Percentiles rank a stretch among this genome's conserved stretches.
Evolutionary conservation across 257 asterid species (phyloP).

Genomic region (Ehretia macrophylla): DNA sequence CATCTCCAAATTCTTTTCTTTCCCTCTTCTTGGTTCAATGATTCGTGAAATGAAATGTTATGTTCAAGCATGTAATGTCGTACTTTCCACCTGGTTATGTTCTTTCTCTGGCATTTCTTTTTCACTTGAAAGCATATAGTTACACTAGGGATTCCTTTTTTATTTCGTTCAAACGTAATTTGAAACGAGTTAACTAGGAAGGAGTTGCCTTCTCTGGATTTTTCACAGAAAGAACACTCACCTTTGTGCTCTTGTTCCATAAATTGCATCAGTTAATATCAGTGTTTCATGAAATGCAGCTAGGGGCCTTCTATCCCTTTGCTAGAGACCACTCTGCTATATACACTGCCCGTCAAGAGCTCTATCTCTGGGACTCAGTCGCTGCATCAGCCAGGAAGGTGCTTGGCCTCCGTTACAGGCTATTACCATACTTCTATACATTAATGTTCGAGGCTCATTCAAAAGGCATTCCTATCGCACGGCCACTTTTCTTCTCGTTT

Average conservation of each 20-base stretch:
- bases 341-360: conserved; percentile 34
- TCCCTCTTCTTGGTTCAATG: background rate
- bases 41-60: too few relatives aligned
- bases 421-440: conserved; percentile 42
- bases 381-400: conserved; percentile 43
- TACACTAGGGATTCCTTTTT: too few relatives aligned
- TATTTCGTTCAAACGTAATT: too few relatives aligned
- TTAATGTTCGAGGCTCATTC: conserved; percentile 43
- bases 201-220: too few relatives aligned
- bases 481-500: conserved; percentile 54
- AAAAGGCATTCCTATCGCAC: conserved; percentile 41
- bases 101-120: too few relatives aligned
- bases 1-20: too few relatives aligned
- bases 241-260: too few relatives aligned
- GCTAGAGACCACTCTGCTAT: conserved; percentile 44
- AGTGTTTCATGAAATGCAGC: conserved; percentile 20
- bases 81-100: too few relatives aligned
- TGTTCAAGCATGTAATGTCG: too few relatives aligned
- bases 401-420: conserved; percentile 37
- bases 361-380: conserved; percentile 47
- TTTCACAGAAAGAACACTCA: too few relatives aligned
- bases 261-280: background rate
- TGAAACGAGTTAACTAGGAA: too few relatives aligned
- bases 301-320: conserved; percentile 59
- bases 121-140: too few relatives aligned